phyloP scores from a whole-genome alignment of 2,329 filamentous ascomycete genomes.

The Scopulariopsis brevicaulis region DNA sequence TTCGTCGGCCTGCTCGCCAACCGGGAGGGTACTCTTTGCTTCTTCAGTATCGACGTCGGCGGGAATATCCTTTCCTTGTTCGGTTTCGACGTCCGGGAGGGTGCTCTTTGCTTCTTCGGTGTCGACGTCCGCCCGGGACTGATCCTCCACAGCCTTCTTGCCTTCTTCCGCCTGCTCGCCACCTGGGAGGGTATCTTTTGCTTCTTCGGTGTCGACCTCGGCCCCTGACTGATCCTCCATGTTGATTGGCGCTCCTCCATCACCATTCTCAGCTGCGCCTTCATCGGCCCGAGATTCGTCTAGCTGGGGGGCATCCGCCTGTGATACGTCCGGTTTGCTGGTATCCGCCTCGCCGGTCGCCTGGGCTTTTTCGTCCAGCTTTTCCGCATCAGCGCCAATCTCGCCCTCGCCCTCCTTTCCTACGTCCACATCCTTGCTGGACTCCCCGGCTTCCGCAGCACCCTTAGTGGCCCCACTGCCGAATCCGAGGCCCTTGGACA shows the following conservation, averaged over 20 bases:
- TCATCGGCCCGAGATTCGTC: not conserved
- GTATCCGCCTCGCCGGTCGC: not conserved
- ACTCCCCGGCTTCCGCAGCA: too few relatives aligned
- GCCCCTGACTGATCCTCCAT: not conserved
- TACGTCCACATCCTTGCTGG: not conserved
- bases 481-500: constrained; percentile 7
- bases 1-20: constrained; percentile 22
- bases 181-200: too few relatives aligned
- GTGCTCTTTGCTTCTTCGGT: too few relatives aligned
- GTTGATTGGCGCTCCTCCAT: not conserved
- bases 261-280: not conserved
- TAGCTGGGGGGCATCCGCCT: not conserved
- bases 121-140: not conserved
- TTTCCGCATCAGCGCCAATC: constrained; percentile 7
- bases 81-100: too few relatives aligned
- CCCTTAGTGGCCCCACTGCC: constrained; percentile 8
- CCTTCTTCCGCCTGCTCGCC: not conserved
- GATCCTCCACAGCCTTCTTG: not conserved
- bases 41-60: not conserved
- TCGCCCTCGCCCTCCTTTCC: not conserved
- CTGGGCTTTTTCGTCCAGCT: constrained; percentile 9
- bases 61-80: too few relatives aligned
- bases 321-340: not conserved
- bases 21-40: too few relatives aligned
- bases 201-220: not conserved